A percentile compares a stretch with the other conserved stretches of the same genome.
Conservation (phyloP, 73 alveolate genomes). For the Paramecium pentaurelia region DNA sequence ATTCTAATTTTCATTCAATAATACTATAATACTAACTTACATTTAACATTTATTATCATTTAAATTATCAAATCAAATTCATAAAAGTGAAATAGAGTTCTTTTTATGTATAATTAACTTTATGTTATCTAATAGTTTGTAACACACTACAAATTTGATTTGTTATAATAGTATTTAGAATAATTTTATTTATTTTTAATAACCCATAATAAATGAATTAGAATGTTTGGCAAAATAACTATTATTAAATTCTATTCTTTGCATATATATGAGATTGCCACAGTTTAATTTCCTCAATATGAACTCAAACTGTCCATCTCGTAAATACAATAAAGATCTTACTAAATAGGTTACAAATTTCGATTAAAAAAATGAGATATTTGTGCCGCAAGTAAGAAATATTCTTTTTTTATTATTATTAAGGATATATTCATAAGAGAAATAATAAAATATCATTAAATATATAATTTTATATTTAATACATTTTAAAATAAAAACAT, state of each 20-base stretch:
- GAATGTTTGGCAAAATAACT: neutral
- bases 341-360: constrained; percentile 28
- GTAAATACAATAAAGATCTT: neutral
- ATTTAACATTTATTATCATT: too few species aligned
- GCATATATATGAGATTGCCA: constrained; percentile 24
- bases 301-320: constrained; percentile 35
- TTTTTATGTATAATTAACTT: neutral
- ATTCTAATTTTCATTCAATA: neutral
- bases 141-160: neutral
- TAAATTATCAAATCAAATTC: too few species aligned
- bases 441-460: too few species aligned
- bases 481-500: too few species aligned
- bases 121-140: neutral
- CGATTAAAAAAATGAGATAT: neutral
- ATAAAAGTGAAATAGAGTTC: neutral
- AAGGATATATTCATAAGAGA: too few species aligned
- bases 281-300: constrained; percentile 14
- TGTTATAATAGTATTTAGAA: neutral
- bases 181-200: neutral
- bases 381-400: constrained; percentile 28
- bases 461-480: too few species aligned
- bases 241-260: neutral
- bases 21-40: neutral
- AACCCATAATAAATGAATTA: neutral
- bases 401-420: neutral